Percentiles rank a stretch among this genome's conserved stretches.
Evolutionary conservation across 2,329 filamentous ascomycete species (phyloP).

Genomic region (Monosporascus sp.): DNA sequence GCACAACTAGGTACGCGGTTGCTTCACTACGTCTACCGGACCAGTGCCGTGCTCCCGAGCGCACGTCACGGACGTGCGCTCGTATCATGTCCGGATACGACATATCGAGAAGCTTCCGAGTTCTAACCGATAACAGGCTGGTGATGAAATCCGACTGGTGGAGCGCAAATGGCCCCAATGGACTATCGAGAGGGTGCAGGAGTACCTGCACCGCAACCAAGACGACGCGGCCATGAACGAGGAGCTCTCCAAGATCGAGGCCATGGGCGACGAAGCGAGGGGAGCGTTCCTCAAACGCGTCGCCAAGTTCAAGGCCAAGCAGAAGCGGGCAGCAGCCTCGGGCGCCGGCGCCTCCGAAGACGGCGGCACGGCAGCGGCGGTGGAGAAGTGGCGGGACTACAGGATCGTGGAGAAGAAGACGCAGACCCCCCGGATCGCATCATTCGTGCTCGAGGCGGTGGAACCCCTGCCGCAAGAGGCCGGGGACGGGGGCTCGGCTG

Average conservation of each 20-base stretch:
- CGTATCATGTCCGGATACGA: no score
- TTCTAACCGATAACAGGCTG: conserved; percentile 25
- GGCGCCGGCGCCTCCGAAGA: neutral
- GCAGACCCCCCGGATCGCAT: conserved; percentile 46
- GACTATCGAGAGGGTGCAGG: conserved; percentile 59
- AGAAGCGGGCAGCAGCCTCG: conserved; percentile 16
- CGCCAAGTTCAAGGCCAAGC: conserved; percentile 37
- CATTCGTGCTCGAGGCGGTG: conserved; percentile 46
- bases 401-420: conserved; percentile 43
- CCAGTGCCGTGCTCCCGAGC: no score
- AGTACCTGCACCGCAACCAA: conserved; percentile 53
- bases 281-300: conserved; percentile 46
- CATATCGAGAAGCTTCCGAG: no score
- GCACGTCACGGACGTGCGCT: no score
- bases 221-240: conserved; percentile 47
- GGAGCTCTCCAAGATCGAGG: conserved; percentile 45
- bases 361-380: conserved; percentile 7
- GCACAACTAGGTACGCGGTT: neutral
- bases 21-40: neutral
- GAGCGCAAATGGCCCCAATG: conserved; percentile 52
- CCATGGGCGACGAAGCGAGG: conserved; percentile 44
- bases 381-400: conserved; percentile 39
- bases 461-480: conserved; percentile 24
- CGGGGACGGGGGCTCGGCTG: conserved; percentile 27
- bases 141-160: conserved; percentile 52